Conservation (phyloP, 805 yeast genomes). For the Komagataella populi region DNA sequence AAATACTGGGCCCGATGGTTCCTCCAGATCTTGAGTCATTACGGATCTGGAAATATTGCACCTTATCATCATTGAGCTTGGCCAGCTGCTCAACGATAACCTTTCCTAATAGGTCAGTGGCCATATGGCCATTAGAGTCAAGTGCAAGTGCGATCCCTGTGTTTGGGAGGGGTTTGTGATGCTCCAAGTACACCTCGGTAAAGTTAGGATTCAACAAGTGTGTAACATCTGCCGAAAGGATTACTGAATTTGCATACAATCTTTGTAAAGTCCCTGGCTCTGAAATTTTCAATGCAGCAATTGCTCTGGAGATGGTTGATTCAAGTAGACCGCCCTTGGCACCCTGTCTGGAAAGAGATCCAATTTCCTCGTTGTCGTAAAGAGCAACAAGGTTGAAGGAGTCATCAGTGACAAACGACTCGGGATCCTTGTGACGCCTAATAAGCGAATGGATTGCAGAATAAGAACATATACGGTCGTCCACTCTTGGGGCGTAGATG, state of each 20-base stretch:
- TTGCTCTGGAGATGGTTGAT: slow-evolving; percentile 25
- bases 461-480: slow-evolving; percentile 72
- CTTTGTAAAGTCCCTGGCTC: not conserved
- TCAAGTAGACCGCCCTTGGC: slow-evolving; percentile 69
- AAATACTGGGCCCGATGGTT: slow-evolving; percentile 67
- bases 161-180: slow-evolving; percentile 74
- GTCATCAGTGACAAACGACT: slow-evolving; percentile 10
- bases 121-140: slow-evolving; percentile 76
- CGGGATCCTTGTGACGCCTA: not conserved
- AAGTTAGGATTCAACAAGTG: slow-evolving; percentile 79
- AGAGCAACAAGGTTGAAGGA: slow-evolving; percentile 25
- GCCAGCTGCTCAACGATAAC: slow-evolving; percentile 65
- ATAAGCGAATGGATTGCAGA: slow-evolving; percentile 54
- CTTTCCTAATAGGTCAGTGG: slow-evolving; percentile 64
- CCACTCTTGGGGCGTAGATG: slow-evolving; percentile 71
- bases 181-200: slow-evolving; percentile 49
- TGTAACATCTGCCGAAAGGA: slow-evolving; percentile 74
- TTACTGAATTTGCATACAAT: slow-evolving; percentile 45
- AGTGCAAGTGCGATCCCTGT: slow-evolving; percentile 56
- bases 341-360: slow-evolving; percentile 71
- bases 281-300: not conserved
- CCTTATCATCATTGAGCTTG: slow-evolving; percentile 40
- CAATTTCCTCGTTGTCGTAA: slow-evolving; percentile 76
- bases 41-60: slow-evolving; percentile 79
- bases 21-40: slow-evolving; percentile 82